Percentiles rank a stretch among this genome's conserved stretches.
Conservation (phyloP, 2,329 filamentous ascomycete genomes). For the Alternaria burnsii region DNA sequence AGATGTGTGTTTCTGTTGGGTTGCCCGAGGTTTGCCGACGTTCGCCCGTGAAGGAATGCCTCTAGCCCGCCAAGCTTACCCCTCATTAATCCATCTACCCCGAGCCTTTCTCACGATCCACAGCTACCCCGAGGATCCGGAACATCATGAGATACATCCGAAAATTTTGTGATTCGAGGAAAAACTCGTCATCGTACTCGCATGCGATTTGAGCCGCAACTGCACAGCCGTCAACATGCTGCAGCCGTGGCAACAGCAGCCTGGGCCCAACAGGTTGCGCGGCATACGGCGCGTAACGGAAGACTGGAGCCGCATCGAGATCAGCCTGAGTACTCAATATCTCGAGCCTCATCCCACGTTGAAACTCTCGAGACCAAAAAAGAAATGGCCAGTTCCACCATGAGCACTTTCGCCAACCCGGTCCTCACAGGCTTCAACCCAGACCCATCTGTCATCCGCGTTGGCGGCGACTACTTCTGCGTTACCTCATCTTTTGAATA, state of each 20-base stretch:
- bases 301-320: background rate
- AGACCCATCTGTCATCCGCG: slow-evolving; percentile 59
- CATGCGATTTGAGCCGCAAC: background rate
- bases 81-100: slow-evolving; percentile 8
- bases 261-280: background rate
- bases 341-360: background rate
- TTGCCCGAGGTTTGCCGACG: background rate
- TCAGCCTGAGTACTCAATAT: background rate
- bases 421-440: slow-evolving; percentile 56
- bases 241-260: background rate
- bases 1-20: background rate
- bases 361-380: background rate
- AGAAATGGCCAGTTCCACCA: background rate
- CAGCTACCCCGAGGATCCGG: background rate
- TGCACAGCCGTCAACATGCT: background rate
- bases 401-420: slow-evolving; percentile 12
- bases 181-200: slow-evolving; percentile 1
- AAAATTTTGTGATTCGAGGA: slow-evolving; percentile 8
- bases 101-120: slow-evolving; percentile 1
- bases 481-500: slow-evolving; percentile 62
- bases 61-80: slow-evolving; percentile 10
- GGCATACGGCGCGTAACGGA: background rate
- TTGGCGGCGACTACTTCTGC: slow-evolving; percentile 55
- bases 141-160: background rate
- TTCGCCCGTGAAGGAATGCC: background rate